Percentiles rank a stretch among this genome's conserved stretches.
These are phyloP conservation scores for Leccinellum rugosiceps DNA, from an alignment of 768 basidiomycete genomes.

Conservation along the genomic window DNA sequence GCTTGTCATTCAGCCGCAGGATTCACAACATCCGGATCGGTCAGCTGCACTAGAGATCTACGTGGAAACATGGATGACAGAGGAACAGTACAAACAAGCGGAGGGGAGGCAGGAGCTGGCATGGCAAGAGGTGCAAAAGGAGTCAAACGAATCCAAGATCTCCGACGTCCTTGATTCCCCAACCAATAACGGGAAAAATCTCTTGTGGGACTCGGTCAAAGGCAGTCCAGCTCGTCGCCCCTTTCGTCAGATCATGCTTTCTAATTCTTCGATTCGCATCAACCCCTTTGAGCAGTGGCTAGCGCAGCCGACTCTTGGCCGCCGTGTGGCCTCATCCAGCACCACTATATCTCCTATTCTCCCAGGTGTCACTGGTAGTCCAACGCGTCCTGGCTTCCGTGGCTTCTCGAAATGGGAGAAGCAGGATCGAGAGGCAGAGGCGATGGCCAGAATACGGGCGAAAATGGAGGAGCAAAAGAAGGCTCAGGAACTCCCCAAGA, in stretches of 20 bases:
- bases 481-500: slow-evolving; percentile 34
- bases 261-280: slow-evolving; percentile 41
- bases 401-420: slow-evolving; percentile 82
- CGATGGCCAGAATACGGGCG: slow-evolving; percentile 68
- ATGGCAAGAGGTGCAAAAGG: slow-evolving; percentile 60
- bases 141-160: slow-evolving; percentile 42
- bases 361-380: slow-evolving; percentile 48
- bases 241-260: slow-evolving; percentile 47
- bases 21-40: slow-evolving; percentile 76
- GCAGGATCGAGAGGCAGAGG: slow-evolving; percentile 78
- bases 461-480: slow-evolving; percentile 46
- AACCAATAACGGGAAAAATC: slow-evolving; percentile 53
- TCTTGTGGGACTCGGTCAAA: slow-evolving; percentile 65
- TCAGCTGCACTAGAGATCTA: slow-evolving; percentile 65
- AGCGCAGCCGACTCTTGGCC: slow-evolving; percentile 35
- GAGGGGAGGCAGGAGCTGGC: slow-evolving; percentile 59
- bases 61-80: slow-evolving; percentile 77
- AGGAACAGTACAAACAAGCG: slow-evolving; percentile 65
- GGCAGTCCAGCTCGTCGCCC: slow-evolving; percentile 41
- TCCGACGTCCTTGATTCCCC: slow-evolving; percentile 39
- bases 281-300: slow-evolving; percentile 47
- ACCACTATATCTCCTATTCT: slow-evolving; percentile 24
- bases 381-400: slow-evolving; percentile 44
- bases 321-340: slow-evolving; percentile 42
- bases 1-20: slow-evolving; percentile 54